Conservation (phyloP, 2,329 filamentous ascomycete species). For the Colletotrichum nymphaeae region DNA sequence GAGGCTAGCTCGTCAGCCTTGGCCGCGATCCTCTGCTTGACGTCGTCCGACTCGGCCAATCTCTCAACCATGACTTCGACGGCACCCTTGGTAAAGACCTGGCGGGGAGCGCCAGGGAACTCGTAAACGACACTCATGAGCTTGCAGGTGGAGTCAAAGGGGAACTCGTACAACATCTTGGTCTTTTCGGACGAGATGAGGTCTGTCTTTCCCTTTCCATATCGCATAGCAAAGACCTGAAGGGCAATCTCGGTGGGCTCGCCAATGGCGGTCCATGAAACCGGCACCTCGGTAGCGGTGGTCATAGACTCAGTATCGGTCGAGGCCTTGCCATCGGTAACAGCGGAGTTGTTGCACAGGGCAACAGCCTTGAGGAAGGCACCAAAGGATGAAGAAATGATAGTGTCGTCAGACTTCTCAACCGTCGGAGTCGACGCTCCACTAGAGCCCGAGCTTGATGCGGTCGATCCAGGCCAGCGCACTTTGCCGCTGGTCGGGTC, state of each 20-base stretch:
- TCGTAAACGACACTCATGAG: conserved; percentile 78
- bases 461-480: conserved; percentile 53
- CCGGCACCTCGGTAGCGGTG: conserved; percentile 52
- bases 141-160: conserved; percentile 80
- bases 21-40: conserved; percentile 58
- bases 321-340: conserved; percentile 55
- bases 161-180: conserved; percentile 71
- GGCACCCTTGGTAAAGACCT: conserved; percentile 69
- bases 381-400: conserved; percentile 49
- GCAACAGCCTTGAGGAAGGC: conserved; percentile 66
- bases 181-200: conserved; percentile 47
- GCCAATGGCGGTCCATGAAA: conserved; percentile 68
- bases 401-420: conserved; percentile 42
- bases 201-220: conserved; percentile 62
- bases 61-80: conserved; percentile 67
- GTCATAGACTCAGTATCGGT: conserved; percentile 60
- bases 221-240: conserved; percentile 78
- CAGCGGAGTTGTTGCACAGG: conserved; percentile 70
- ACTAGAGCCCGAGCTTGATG: conserved; percentile 45
- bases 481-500: conserved; percentile 69
- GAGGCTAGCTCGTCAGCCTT: conserved; percentile 68
- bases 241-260: conserved; percentile 82
- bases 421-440: conserved; percentile 37
- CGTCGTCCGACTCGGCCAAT: conserved; percentile 57
- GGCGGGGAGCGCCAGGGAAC: conserved; percentile 44